These are phyloP conservation scores for Macadamia tetraphylla DNA, from an alignment of 164 flowering plant genomes.

Conservation along the genomic window DNA sequence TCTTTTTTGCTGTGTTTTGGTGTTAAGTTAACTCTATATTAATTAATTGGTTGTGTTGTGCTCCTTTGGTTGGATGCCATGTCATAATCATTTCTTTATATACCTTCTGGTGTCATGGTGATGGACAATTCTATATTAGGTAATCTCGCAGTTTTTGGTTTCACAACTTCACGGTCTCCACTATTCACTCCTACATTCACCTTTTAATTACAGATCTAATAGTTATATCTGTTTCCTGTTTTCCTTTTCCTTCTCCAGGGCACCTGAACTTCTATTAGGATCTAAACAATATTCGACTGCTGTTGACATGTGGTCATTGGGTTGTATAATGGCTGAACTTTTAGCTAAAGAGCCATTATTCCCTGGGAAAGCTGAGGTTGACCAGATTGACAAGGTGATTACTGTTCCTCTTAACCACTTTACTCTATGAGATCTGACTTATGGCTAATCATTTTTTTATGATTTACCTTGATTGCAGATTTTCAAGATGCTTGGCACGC, in stretches of 20 bases:
- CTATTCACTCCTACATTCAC: not conserved
- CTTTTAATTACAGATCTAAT: not conserved
- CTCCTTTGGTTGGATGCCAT: too few species aligned
- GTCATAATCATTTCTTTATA: too few species aligned
- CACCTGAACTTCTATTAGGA: constrained; percentile 96
- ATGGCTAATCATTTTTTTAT: not conserved
- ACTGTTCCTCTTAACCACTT: not conserved
- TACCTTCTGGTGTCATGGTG: too few species aligned
- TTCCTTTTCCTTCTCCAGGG: constrained; percentile 42
- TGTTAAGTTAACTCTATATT: too few species aligned
- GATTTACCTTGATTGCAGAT: constrained; percentile 41
- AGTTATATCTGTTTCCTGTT: not conserved
- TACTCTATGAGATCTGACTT: not conserved
- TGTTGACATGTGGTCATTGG: constrained; percentile 98
- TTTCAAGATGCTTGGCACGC: constrained; percentile 74
- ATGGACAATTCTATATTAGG: too few species aligned
- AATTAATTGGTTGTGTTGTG: too few species aligned
- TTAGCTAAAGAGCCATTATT: constrained; percentile 81
- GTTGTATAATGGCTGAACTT: constrained; percentile 98
- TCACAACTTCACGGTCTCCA: too few species aligned
- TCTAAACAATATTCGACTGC: constrained; percentile 90
- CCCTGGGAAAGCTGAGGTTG: constrained; percentile 85
- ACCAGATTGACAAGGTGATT: constrained; percentile 89
- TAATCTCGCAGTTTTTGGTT: too few species aligned
- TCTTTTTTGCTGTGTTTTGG: too few species aligned